A percentile compares a stretch with the other conserved stretches of the same genome.
Evolutionary conservation across 1,284 basidiomycete species (phyloP).

Genomic region (Butyriboletus appendiculatus): DNA sequence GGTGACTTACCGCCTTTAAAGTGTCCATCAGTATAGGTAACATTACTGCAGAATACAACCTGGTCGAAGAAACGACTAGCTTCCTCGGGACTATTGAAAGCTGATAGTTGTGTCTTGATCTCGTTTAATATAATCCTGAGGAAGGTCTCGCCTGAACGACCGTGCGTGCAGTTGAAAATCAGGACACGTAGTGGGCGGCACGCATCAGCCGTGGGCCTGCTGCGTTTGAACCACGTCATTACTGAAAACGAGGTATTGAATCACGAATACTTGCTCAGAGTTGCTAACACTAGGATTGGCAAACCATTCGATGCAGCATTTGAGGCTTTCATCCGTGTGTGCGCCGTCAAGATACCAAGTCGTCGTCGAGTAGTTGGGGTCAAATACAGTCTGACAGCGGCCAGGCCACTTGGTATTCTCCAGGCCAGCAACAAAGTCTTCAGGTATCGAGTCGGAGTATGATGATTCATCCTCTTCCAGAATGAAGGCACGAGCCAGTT

Average conservation of each 20-base stretch:
- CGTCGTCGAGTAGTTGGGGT: constrained; percentile 49
- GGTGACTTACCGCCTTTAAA: constrained; percentile 83
- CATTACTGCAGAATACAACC: constrained; percentile 95
- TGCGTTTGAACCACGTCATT: constrained; percentile 10
- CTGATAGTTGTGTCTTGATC: constrained; percentile 47
- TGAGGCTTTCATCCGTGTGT: constrained; percentile 91
- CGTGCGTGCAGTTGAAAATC: constrained; percentile 96
- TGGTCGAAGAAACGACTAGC: constrained; percentile 68
- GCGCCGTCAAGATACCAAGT: constrained; percentile 97
- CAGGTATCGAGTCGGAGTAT: constrained; percentile 44
- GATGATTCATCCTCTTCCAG: constrained; percentile 7
- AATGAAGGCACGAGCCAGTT: constrained; percentile 75
- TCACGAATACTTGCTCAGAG: constrained; percentile 26
- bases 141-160: constrained; percentile 79
- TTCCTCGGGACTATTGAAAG: constrained; percentile 40
- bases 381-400: constrained; percentile 85
- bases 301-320: constrained; percentile 89
- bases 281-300: constrained; percentile 55
- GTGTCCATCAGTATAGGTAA: constrained; percentile 87
- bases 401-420: constrained; percentile 88
- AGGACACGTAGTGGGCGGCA: constrained; percentile 55
- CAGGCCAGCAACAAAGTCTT: constrained; percentile 63
- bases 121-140: constrained; percentile 61
- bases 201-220: constrained; percentile 1
- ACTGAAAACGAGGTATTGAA: background rate